Conservation (phyloP, 306 rosid genomes). For the Vigna hirtella region DNA sequence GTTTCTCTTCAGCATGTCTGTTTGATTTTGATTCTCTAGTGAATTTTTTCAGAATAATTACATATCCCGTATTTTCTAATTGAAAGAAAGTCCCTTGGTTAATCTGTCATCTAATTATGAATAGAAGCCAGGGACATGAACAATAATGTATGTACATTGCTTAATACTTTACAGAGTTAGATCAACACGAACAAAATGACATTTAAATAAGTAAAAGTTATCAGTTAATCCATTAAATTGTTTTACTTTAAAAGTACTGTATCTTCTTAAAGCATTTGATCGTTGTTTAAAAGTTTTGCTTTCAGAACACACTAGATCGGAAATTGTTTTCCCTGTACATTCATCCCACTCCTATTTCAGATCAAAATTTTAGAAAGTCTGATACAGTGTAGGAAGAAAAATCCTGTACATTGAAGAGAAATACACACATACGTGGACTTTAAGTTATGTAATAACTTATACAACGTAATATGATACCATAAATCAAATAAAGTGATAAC, state of each 20-base stretch:
- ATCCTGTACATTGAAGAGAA: neutral
- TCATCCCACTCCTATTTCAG: too few relatives aligned
- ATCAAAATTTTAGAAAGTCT: too few relatives aligned
- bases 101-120: neutral
- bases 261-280: neutral
- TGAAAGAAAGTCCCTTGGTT: neutral
- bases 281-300: neutral
- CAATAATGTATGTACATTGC: neutral
- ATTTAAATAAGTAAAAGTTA: neutral
- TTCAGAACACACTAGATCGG: too few relatives aligned
- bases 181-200: neutral
- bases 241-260: neutral
- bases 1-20: neutral
- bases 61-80: neutral
- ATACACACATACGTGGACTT: neutral
- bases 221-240: neutral
- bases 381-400: too few relatives aligned
- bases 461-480: neutral
- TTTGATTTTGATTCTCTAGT: neutral
- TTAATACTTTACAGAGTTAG: neutral
- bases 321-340: too few relatives aligned
- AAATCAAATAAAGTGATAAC: constrained; percentile 15
- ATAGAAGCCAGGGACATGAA: neutral
- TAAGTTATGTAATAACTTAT: neutral
- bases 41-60: neutral